These are phyloP conservation scores for Fusarium compactum DNA, from an alignment of 2,329 filamentous ascomycete species.

Conservation along the genomic window DNA sequence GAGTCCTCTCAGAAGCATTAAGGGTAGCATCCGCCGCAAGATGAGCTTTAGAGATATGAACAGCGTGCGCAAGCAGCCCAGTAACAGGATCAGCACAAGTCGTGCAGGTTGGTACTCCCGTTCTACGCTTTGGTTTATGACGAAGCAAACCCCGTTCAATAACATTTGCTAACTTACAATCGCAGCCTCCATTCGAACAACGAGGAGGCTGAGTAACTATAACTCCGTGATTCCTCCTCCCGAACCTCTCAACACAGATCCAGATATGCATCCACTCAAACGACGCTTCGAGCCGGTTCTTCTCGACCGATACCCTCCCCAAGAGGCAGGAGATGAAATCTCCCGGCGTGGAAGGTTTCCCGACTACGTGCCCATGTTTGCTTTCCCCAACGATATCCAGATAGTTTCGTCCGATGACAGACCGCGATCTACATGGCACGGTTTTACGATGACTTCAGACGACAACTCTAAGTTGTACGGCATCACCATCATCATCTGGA, in stretches of 20 bases:
- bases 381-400: conserved; percentile 97
- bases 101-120: conserved; percentile 48
- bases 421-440: conserved; percentile 97
- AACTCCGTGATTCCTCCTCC: conserved; percentile 97
- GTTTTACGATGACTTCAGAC: conserved; percentile 96
- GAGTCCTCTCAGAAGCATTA: conserved; percentile 69
- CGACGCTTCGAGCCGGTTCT: conserved; percentile 96
- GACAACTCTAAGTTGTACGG: conserved; percentile 94
- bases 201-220: conserved; percentile 93
- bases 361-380: conserved; percentile 99
- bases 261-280: conserved; percentile 95
- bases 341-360: conserved; percentile 87
- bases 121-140: neutral
- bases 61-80: conserved; percentile 89
- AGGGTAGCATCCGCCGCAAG: conserved; percentile 91
- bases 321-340: conserved; percentile 82
- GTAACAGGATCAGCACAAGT: conserved; percentile 69
- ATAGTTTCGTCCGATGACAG: conserved; percentile 96
- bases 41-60: conserved; percentile 96
- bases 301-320: conserved; percentile 91
- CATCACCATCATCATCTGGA: conserved; percentile 92
- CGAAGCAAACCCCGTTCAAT: neutral
- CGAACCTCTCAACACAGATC: conserved; percentile 88
- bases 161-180: conserved; percentile 46
- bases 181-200: conserved; percentile 75